Evolutionary conservation across 352 stramenopile genomes (phyloP).

Genomic region (Blastocystis sp.): DNA sequence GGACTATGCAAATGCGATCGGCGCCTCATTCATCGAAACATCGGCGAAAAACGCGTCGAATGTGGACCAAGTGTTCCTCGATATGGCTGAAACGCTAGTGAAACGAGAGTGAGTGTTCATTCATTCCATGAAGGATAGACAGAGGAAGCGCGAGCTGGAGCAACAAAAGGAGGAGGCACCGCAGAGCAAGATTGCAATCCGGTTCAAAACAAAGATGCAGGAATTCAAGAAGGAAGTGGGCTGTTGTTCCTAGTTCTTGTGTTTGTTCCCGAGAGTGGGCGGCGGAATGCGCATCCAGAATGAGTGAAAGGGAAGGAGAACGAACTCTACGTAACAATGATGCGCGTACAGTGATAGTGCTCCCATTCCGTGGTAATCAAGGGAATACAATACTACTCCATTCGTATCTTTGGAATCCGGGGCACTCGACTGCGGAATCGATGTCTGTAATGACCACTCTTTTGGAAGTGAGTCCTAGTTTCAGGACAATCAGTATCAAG

Average conservation of each 20-base stretch:
- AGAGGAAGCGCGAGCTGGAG: background rate
- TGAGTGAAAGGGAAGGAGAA: no score
- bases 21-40: conserved; percentile 52
- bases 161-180: background rate
- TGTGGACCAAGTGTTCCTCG: conserved; percentile 37
- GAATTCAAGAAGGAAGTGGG: background rate
- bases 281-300: no score
- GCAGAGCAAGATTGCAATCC: background rate
- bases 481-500: conserved; percentile 7
- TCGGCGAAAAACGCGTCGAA: conserved; percentile 55
- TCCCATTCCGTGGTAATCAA: background rate
- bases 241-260: conserved; percentile 35
- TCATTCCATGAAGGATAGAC: background rate
- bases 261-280: no score
- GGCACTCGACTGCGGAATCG: background rate
- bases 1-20: conserved; percentile 11
- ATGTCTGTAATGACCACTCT: conserved; percentile 23
- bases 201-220: background rate
- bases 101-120: conserved; percentile 31
- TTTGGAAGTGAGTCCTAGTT: background rate
- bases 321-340: no score
- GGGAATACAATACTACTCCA: background rate
- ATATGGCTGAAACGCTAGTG: conserved; percentile 51
- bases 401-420: background rate
- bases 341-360: background rate